Conservation (phyloP, 2,329 filamentous ascomycete genomes). For the Fusarium chuoi region DNA sequence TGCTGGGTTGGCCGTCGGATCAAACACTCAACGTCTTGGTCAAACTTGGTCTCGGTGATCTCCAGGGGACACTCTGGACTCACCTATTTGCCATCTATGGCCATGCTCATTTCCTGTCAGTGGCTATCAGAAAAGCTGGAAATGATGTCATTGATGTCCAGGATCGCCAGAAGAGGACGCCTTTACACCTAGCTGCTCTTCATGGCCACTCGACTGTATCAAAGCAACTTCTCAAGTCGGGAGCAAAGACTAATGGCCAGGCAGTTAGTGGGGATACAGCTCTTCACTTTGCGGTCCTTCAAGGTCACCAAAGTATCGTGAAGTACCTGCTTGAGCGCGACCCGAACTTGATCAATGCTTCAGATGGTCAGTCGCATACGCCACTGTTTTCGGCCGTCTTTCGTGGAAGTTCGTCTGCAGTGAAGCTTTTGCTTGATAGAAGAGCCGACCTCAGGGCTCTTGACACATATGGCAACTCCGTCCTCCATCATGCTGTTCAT, state of each 20-base stretch:
- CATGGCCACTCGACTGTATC: not conserved
- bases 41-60: not conserved
- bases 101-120: not conserved
- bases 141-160: not conserved
- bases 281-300: not conserved
- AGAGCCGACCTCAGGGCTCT: not conserved
- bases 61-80: not conserved
- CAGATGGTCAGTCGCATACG: not conserved
- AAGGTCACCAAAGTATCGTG: not conserved
- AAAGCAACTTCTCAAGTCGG: slow-evolving; percentile 4
- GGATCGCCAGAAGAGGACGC: not conserved
- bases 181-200: not conserved
- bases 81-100: not conserved
- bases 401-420: not conserved
- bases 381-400: not conserved
- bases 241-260: not conserved
- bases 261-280: not conserved
- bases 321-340: not conserved
- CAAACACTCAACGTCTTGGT: not conserved
- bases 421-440: slow-evolving; percentile 2
- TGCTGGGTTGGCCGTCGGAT: not conserved
- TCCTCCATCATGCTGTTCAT: not conserved
- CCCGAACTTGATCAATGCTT: not conserved
- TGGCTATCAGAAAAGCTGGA: not conserved
- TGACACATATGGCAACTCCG: not conserved